Evolutionary conservation across 1,284 basidiomycete genomes (phyloP), one percentile per base, ranked within the genome.

Genomic region (Cutaneotrichosporon arboriforme): DNA sequence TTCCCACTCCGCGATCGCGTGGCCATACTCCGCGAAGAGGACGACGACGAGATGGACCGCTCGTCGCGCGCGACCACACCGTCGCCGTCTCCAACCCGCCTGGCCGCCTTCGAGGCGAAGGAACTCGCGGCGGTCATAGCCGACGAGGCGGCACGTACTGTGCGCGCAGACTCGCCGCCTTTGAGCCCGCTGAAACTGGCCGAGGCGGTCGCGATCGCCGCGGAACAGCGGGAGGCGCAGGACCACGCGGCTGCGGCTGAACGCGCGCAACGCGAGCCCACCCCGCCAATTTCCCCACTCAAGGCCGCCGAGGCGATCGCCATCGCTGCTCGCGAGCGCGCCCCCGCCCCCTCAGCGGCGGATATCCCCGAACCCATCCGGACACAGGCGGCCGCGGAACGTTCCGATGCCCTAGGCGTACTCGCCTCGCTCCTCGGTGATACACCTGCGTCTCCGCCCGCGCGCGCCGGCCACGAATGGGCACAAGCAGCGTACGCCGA

Each of bases 351-450:
- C 4, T 8, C 22, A 33, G 49, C 20, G 35, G 21, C 10, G n/a
- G 43, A 36, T 15, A 23, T 68, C 9, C 65, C 69, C 2, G 57
- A 60, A 10, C 59, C 51, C 4, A 33, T 70, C 10, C 39, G 58
- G 7, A 17, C 50, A 4, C 57, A 58, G 43, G 64, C 56, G 5
- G 55, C 55, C n/a, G 55, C 55, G 4, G 70, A 72, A 52, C 52
- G 57, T 34, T 55, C 57, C 7, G 49, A 58, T 7, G 64, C 59
- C 12, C 59, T 70, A 4, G 49, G 56, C 17, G 59, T 68, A 7
- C 57, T 73, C 7, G 55, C 52, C 34, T 60, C 62, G 1, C 52
- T 70, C 2, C 54, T 72, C 1, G 66, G 61, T n/a, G 60, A 52
- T 3, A 40, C 49, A 5, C 10, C 26, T 2, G 35, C 48, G 1